phyloP scores from a whole-genome alignment of 2,329 filamentous ascomycete species.

The Phoma sp. region DNA sequence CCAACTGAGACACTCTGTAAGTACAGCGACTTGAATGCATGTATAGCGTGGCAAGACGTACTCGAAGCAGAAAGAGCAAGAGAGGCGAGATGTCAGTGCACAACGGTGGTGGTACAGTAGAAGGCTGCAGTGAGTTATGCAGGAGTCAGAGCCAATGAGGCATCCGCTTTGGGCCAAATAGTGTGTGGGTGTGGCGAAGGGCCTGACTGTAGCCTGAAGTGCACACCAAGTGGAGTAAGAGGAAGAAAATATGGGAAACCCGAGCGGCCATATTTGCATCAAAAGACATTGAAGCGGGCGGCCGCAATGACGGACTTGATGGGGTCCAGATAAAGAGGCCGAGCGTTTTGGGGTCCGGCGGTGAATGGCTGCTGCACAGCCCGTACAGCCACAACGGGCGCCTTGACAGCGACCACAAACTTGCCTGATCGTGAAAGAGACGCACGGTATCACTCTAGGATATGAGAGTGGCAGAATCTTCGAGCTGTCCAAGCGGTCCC shows the following conservation, averaged over 20 bases:
- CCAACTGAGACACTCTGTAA: slow-evolving; percentile 37
- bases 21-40: slow-evolving; percentile 21
- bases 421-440: slow-evolving; percentile 9
- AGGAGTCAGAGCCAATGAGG: slow-evolving; percentile 26
- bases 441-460: not conserved
- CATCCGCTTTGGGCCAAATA: slow-evolving; percentile 32
- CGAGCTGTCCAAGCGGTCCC: not conserved
- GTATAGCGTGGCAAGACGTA: slow-evolving; percentile 20
- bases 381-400: slow-evolving; percentile 20
- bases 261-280: slow-evolving; percentile 9
- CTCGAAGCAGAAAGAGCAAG: slow-evolving; percentile 31
- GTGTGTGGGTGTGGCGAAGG: slow-evolving; percentile 36
- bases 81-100: slow-evolving; percentile 29
- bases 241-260: not conserved
- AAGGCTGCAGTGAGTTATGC: slow-evolving; percentile 34
- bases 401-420: slow-evolving; percentile 4
- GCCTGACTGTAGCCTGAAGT: slow-evolving; percentile 42
- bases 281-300: slow-evolving; percentile 28
- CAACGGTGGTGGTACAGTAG: slow-evolving; percentile 34
- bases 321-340: slow-evolving; percentile 31
- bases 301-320: slow-evolving; percentile 30
- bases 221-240: not conserved
- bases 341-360: slow-evolving; percentile 28
- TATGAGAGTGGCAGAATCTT: not conserved
- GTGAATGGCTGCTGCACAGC: slow-evolving; percentile 45